phyloP scores from a whole-genome alignment of 768 basidiomycete genomes.

The Panaeolus papilionaceus region DNA sequence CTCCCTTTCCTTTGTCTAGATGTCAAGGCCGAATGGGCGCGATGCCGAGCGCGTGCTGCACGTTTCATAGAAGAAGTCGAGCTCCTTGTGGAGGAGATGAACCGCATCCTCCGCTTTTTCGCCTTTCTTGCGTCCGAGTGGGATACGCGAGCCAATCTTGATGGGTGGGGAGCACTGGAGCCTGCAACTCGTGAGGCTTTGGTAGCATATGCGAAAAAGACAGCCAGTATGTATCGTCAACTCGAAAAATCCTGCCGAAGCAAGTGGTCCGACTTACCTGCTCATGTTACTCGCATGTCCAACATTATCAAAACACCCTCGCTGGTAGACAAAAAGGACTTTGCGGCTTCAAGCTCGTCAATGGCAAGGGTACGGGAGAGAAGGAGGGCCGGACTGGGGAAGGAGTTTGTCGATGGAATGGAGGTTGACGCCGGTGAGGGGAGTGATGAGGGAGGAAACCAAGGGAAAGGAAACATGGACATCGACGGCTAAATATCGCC shows the following conservation, averaged over 20 bases:
- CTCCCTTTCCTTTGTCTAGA: no score
- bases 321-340: not conserved
- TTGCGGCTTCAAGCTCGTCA: not conserved
- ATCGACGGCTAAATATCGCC: no score
- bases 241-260: not conserved
- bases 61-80: not conserved
- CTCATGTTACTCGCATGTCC: not conserved
- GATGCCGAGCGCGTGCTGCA: not conserved
- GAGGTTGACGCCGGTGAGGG: no score
- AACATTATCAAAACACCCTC: not conserved
- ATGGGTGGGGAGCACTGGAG: not conserved
- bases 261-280: not conserved
- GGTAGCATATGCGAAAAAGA: not conserved
- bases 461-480: no score
- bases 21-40: not conserved
- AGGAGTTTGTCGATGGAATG: no score
- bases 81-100: not conserved
- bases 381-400: no score
- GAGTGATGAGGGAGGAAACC: no score
- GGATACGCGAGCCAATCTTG: not conserved
- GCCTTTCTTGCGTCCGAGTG: not conserved
- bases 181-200: not conserved
- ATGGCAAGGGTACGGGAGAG: not conserved
- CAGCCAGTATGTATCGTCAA: not conserved
- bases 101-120: not conserved